A percentile compares a stretch with the other conserved stretches of the same genome.
These are phyloP conservation scores for Crassisporium funariophilum DNA, from an alignment of 768 basidiomycete genomes.

Conservation along the genomic window DNA sequence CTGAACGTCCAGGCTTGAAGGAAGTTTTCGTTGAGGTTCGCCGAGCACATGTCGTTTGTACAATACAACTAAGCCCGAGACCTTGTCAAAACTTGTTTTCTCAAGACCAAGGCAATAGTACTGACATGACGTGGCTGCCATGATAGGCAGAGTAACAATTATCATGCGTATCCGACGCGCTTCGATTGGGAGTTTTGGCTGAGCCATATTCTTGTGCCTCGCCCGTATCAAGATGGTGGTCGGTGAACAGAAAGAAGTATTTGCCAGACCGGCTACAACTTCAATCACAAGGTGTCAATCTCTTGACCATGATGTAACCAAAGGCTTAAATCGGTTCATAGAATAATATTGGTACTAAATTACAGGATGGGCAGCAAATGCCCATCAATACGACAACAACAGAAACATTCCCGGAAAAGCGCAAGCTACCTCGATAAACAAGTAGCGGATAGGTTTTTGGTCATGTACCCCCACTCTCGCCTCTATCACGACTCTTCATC, in stretches of 20 bases:
- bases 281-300: no score
- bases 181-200: conserved; percentile 34
- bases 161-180: conserved; percentile 49
- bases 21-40: conserved; percentile 38
- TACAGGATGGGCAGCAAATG: background rate
- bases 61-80: conserved; percentile 41
- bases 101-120: conserved; percentile 13
- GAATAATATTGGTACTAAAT: conserved; percentile 3
- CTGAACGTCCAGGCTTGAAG: conserved; percentile 16
- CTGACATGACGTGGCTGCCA: conserved; percentile 65
- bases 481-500: conserved; percentile 15
- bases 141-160: conserved; percentile 65
- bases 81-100: background rate
- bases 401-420: background rate
- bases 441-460: no score
- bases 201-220: conserved; percentile 21
- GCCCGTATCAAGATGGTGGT: conserved; percentile 11
- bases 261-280: no score
- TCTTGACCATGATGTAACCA: no score
- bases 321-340: no score
- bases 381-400: background rate
- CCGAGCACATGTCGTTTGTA: conserved; percentile 62
- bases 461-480: no score
- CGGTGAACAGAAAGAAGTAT: background rate
- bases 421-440: no score